Evolutionary conservation across 352 stramenopile genomes (phyloP).

Genomic region (Pythium guiyangense): DNA sequence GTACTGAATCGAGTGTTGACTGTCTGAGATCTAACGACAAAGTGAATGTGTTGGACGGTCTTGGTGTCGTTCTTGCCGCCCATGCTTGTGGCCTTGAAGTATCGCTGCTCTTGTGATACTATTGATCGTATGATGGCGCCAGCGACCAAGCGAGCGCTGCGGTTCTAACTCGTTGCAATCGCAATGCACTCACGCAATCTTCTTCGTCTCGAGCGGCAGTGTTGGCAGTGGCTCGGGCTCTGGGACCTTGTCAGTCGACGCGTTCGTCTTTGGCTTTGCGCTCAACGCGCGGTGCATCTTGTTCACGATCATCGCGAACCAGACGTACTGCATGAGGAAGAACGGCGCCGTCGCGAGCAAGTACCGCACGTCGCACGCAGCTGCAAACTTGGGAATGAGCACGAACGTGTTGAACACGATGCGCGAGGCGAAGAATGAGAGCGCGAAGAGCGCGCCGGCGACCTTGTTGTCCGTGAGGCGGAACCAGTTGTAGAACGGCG

Average conservation of each 20-base stretch:
- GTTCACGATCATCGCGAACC: conserved; percentile 68
- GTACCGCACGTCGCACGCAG: conserved; percentile 48
- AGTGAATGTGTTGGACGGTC: too few relatives aligned
- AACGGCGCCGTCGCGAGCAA: conserved; percentile 51
- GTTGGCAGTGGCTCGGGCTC: background rate
- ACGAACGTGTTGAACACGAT: conserved; percentile 69
- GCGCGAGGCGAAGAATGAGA: conserved; percentile 63
- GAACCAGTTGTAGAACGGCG: conserved; percentile 81
- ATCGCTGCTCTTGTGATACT: too few relatives aligned
- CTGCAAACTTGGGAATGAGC: conserved; percentile 41
- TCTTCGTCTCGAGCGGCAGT: conserved; percentile 4
- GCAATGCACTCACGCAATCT: conserved; percentile 2
- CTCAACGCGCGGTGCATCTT: conserved; percentile 31
- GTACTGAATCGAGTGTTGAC: too few relatives aligned
- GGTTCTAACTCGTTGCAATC: too few relatives aligned
- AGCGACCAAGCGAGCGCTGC: too few relatives aligned
- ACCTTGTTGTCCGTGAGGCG: conserved; percentile 53
- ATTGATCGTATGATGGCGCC: too few relatives aligned
- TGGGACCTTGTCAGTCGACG: background rate
- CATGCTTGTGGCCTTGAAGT: too few relatives aligned
- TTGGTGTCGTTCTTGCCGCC: too few relatives aligned
- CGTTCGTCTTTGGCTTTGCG: background rate
- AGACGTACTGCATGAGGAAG: conserved; percentile 71
- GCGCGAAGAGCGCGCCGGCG: conserved; percentile 49
- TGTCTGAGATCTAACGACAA: too few relatives aligned